Percentiles rank a stretch among this genome's conserved stretches.
These are phyloP conservation scores for Helotiales sp. DNA, from an alignment of 2,329 filamentous ascomycete species.

Conservation along the genomic window DNA sequence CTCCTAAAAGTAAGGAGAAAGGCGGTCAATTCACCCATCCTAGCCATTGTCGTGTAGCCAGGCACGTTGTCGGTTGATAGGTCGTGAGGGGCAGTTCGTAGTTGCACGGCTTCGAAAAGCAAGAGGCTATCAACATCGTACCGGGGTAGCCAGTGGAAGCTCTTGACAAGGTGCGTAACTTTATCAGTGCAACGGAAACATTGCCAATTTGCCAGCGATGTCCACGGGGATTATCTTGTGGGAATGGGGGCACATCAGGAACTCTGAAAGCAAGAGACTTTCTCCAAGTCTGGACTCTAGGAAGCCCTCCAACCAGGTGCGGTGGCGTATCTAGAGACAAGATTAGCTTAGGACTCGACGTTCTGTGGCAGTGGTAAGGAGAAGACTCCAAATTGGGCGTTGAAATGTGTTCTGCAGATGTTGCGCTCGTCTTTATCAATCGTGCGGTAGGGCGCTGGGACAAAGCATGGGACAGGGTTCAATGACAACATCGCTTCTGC, in stretches of 20 bases:
- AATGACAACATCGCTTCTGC: not conserved
- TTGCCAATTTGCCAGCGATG: not conserved
- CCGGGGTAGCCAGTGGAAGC: slow-evolving; percentile 2
- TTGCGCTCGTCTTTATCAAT: too few relatives aligned
- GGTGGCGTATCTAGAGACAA: too few relatives aligned
- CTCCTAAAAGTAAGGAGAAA: not conserved
- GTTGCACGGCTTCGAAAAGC: not conserved
- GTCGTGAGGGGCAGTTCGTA: slow-evolving; percentile 11
- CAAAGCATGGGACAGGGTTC: not conserved
- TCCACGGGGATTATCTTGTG: not conserved
- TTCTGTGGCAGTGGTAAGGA: too few relatives aligned
- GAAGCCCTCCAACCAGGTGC: too few relatives aligned
- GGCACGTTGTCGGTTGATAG: slow-evolving; percentile 27
- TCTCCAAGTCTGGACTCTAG: too few relatives aligned
- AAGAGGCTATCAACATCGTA: not conserved
- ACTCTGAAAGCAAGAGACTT: too few relatives aligned
- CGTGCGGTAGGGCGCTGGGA: too few relatives aligned
- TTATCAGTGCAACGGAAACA: not conserved
- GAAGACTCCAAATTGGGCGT: too few relatives aligned
- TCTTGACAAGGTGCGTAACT: not conserved
- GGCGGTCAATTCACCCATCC: slow-evolving; percentile 13
- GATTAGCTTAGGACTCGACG: too few relatives aligned
- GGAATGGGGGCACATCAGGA: not conserved
- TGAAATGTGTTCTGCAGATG: too few relatives aligned
- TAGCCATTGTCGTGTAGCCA: not conserved